Evolutionary conservation across 345 rosid genomes (phyloP), one percentile per base, ranked within the genome.

Genomic region (Syzygium grande): DNA sequence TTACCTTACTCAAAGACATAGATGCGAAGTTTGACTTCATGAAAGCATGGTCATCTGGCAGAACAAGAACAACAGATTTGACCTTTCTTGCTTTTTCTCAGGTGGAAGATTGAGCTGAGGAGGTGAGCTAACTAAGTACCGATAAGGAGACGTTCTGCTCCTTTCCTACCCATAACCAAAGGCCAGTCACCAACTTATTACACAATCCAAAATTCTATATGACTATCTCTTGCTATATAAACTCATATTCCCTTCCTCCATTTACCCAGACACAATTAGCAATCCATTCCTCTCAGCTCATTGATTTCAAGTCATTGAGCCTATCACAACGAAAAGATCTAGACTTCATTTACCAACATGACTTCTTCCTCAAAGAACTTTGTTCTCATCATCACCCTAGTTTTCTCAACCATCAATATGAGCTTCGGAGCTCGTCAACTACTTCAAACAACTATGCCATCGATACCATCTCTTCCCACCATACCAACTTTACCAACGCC

Each of bases 281-380:
- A 9, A 34, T 68, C 46, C 46, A 34, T 68, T 34, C 13, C 80
- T 1, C 46, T 68, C 25, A 30, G 43, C 12, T 68, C 80, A 11
- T 38, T 10, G 25, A 34, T 68, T 34, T 68, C 80, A 68, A 34
- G 80, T 68, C 46, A 46, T 34, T 34, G 5, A 34, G 21, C 25
- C 46, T 34, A 19, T 41, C 46, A 9, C 79, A 34, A 68, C 46
- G n/a, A 68, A 2, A 34, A 68, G 38, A 34, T 68, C 46, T 11
- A 34, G 25, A 3, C 30, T 9, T 11, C 25, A 34, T 17, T 30
- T 68, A 34, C 46, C 0, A 1, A 1, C 0, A 68, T 34, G 80
- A 13, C 80, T 68, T 68, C 80, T 17, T 17, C 25, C 2, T 68
- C 80, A 34, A 68, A 68, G 25, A 34, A 6, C 80, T 34, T 19